A percentile compares a stretch with the other conserved stretches of the same genome.
Evolutionary conservation across 345 rosid species (phyloP).

Genomic region (Adansonia digitata): DNA sequence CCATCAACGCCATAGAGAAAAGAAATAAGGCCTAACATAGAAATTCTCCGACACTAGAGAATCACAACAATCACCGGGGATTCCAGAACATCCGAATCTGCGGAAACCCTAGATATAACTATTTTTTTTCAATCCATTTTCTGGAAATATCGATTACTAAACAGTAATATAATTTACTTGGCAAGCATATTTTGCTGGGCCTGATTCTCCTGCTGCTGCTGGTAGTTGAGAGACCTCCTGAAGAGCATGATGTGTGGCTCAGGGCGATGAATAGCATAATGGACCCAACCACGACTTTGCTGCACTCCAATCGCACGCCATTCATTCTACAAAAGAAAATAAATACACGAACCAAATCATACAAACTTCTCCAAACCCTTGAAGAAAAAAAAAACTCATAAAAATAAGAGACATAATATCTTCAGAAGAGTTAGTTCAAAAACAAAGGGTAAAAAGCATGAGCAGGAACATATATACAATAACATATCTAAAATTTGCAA

Average conservation of each 20-base stretch:
- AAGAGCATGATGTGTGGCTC: slow-evolving; percentile 99
- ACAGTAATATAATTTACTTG: slow-evolving; percentile 36
- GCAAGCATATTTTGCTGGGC: slow-evolving; percentile 45
- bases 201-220: slow-evolving; percentile 87
- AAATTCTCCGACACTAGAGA: slow-evolving; percentile 19
- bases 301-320: slow-evolving; percentile 98
- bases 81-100: not conserved
- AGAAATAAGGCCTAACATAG: not conserved
- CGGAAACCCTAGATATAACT: not conserved
- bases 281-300: slow-evolving; percentile 97
- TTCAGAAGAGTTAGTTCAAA: not conserved
- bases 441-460: not conserved
- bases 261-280: slow-evolving; percentile 90
- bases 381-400: too few relatives aligned
- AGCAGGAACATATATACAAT: not conserved
- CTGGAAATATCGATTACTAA: not conserved
- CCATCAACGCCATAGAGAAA: not conserved
- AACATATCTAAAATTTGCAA: not conserved
- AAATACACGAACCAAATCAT: not conserved
- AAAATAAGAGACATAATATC: not conserved
- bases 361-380: not conserved
- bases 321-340: slow-evolving; percentile 45
- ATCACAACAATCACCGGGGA: slow-evolving; percentile 2
- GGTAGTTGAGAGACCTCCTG: slow-evolving; percentile 80
- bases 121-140: slow-evolving; percentile 7